Conservation (phyloP, 2,329 filamentous ascomycete genomes). For the Trichoderma pleuroti region DNA sequence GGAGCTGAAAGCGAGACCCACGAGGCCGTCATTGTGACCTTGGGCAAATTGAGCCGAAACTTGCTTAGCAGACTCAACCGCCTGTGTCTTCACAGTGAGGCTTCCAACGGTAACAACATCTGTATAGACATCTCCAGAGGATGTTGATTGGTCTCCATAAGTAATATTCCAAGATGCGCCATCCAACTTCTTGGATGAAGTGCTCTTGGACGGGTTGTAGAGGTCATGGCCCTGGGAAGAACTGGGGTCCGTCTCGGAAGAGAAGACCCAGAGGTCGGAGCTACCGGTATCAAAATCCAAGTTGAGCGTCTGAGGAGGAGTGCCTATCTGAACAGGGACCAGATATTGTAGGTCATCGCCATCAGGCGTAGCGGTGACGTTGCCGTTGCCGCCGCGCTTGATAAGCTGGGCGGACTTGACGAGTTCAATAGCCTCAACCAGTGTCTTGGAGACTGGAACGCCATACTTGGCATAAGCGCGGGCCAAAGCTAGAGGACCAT, state of each 20-base stretch:
- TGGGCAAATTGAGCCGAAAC: constrained; percentile 40
- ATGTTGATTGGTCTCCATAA: constrained; percentile 44
- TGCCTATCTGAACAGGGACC: constrained; percentile 22
- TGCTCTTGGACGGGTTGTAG: constrained; percentile 39
- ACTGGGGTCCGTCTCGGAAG: constrained; percentile 37
- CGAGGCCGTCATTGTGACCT: constrained; percentile 42
- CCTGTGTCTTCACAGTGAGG: constrained; percentile 38
- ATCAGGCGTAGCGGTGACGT: constrained; percentile 5
- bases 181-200: constrained; percentile 34
- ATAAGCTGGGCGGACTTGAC: constrained; percentile 1
- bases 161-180: constrained; percentile 41
- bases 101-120: constrained; percentile 43
- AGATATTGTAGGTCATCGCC: constrained; percentile 20
- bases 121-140: constrained; percentile 41
- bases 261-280: constrained; percentile 36
- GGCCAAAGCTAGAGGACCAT: constrained; percentile 21
- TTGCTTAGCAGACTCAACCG: constrained; percentile 41
- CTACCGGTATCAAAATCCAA: constrained; percentile 26
- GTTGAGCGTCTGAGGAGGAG: constrained; percentile 22
- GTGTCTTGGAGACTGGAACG: constrained; percentile 15
- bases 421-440: constrained; percentile 13
- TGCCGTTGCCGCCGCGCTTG: constrained; percentile 13
- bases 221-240: constrained; percentile 39
- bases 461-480: constrained; percentile 21
- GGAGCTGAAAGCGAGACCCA: constrained; percentile 42